A percentile compares a stretch with the other conserved stretches of the same genome.
Conservation (phyloP, 345 rosid genomes). For the Murraya koenigii region DNA sequence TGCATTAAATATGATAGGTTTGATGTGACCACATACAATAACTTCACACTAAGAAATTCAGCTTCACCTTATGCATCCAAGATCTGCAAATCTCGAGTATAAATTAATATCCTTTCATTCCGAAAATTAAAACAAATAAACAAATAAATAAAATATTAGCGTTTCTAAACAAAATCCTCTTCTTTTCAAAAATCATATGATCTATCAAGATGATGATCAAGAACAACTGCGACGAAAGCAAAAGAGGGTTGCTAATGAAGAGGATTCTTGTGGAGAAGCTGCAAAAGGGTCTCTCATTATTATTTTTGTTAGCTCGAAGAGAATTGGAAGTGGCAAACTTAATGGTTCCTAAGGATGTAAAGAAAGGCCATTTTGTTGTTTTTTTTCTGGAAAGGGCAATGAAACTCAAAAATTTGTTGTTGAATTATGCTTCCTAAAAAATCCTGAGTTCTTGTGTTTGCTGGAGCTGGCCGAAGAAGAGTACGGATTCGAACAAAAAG, state of each 20-base stretch:
- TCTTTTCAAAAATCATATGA: not conserved
- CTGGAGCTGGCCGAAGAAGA: not conserved
- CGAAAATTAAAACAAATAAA: too few species aligned
- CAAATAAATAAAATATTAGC: too few species aligned
- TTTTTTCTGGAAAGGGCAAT: slow-evolving; percentile 36
- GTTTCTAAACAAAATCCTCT: not conserved
- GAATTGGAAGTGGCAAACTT: not conserved
- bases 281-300: not conserved
- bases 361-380: slow-evolving; percentile 49
- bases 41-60: not conserved
- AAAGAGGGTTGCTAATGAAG: not conserved
- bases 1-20: not conserved
- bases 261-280: not conserved
- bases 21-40: not conserved
- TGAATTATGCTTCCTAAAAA: slow-evolving; percentile 33
- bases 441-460: slow-evolving; percentile 36
- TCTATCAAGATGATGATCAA: not conserved
- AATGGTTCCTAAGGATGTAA: slow-evolving; percentile 33
- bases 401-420: slow-evolving; percentile 47
- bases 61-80: not conserved
- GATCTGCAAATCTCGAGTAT: not conserved
- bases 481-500: not conserved
- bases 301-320: not conserved
- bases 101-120: not conserved
- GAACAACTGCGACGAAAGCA: not conserved